A percentile compares a stretch with the other conserved stretches of the same genome.
Conservation (phyloP, 495 filamentous ascomycete species). For the Tuber brumale region DNA sequence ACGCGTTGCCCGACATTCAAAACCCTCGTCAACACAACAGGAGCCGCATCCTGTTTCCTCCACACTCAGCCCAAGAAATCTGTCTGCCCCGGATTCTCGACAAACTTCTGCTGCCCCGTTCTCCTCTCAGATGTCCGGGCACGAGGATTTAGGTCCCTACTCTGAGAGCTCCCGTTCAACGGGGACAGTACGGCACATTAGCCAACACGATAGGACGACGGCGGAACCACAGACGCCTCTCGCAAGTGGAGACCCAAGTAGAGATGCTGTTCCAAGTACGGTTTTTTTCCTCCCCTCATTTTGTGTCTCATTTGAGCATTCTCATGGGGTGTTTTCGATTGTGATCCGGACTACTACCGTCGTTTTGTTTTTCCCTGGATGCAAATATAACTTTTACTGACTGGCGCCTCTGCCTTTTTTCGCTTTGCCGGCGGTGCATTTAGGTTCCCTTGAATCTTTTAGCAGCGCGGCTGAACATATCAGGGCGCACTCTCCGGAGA, state of each 20-base stretch:
- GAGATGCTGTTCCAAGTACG: slow-evolving; percentile 31
- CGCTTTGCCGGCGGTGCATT: slow-evolving; percentile 14
- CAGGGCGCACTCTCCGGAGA: slow-evolving; percentile 19
- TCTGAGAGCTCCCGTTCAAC: slow-evolving; percentile 36
- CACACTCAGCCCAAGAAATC: slow-evolving; percentile 22
- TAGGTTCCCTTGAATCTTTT: slow-evolving; percentile 39
- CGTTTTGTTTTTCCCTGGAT: background rate
- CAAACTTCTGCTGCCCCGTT: slow-evolving; percentile 22
- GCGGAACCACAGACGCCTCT: slow-evolving; percentile 14
- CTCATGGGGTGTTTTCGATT: background rate
- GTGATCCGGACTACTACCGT: background rate
- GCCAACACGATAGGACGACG: slow-evolving; percentile 23
- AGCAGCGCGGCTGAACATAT: slow-evolving; percentile 26
- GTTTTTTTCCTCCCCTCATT: slow-evolving; percentile 12
- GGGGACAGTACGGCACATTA: slow-evolving; percentile 36
- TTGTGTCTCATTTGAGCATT: background rate
- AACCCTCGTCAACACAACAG: slow-evolving; percentile 17
- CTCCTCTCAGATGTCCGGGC: slow-evolving; percentile 30
- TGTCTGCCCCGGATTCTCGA: slow-evolving; percentile 19
- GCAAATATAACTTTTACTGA: slow-evolving; percentile 19
- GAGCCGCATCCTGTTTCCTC: slow-evolving; percentile 13
- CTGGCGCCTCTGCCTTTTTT: slow-evolving; percentile 19
- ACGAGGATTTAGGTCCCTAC: slow-evolving; percentile 30
- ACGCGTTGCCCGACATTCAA: slow-evolving; percentile 3
- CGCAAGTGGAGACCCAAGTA: background rate